These are phyloP conservation scores for Nicotiana sylvestris DNA, from an alignment of 257 asterid genomes.

Conservation along the genomic window DNA sequence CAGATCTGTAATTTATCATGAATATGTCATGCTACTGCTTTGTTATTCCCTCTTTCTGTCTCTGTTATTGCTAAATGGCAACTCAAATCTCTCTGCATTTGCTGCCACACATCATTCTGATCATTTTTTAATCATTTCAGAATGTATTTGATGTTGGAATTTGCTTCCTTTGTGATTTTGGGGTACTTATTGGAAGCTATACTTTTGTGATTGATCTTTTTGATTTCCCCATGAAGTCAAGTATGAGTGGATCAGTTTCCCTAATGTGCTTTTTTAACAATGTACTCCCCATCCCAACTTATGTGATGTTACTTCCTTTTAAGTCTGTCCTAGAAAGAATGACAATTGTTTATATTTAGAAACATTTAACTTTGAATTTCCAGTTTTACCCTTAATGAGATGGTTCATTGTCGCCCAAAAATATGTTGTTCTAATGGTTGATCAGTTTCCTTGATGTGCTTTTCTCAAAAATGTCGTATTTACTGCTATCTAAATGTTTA, in stretches of 20 bases:
- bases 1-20: not conserved
- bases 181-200: not conserved
- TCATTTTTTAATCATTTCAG: not conserved
- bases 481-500: not conserved
- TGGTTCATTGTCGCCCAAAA: too few species aligned
- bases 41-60: not conserved
- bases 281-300: not conserved
- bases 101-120: not conserved
- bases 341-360: too few species aligned
- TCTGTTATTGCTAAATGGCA: not conserved
- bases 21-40: not conserved
- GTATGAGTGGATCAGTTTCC: not conserved
- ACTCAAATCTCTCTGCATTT: not conserved
- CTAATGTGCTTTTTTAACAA: not conserved
- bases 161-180: not conserved
- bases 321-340: too few species aligned
- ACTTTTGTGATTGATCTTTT: slow-evolving; percentile 6
- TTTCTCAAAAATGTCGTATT: not conserved
- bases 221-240: not conserved
- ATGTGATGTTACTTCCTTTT: too few species aligned
- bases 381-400: too few species aligned
- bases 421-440: not conserved
- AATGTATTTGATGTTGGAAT: not conserved
- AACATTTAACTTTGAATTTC: too few species aligned
- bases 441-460: not conserved